Percentiles rank a stretch among this genome's conserved stretches.
phyloP scores from a whole-genome alignment of 2,329 filamentous ascomycete genomes.

The Fonsecaea pedrosoi region DNA sequence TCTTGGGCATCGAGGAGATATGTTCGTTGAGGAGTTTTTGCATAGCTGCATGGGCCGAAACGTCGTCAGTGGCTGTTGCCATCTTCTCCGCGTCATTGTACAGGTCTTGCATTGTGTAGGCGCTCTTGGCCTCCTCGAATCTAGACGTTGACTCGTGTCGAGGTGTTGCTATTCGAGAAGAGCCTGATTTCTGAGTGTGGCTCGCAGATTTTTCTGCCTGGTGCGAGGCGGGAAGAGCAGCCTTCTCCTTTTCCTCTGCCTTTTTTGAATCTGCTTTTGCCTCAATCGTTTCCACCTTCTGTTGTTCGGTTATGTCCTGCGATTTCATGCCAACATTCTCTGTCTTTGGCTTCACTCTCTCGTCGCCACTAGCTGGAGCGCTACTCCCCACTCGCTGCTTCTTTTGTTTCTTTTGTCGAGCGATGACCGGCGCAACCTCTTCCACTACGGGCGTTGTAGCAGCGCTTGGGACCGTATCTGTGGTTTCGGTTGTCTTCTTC shows the following conservation, averaged over 20 bases:
- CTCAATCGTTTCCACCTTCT: not conserved
- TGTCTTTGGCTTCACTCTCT: conserved; percentile 9
- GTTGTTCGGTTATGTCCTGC: conserved; percentile 10
- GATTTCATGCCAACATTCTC: conserved; percentile 6
- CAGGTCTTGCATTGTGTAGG: conserved; percentile 38
- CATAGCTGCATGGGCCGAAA: conserved; percentile 26
- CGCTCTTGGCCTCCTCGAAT: conserved; percentile 16
- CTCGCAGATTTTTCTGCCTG: conserved; percentile 12
- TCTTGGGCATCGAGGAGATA: conserved; percentile 36
- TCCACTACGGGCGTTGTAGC: conserved; percentile 46
- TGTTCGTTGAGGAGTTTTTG: conserved; percentile 35
- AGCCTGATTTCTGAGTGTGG: conserved; percentile 13
- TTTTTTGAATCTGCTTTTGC: conserved; percentile 4
- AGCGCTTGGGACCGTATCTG: conserved; percentile 47
- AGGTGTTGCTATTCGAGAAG: conserved; percentile 22
- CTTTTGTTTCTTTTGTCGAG: conserved; percentile 66
- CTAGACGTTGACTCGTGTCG: conserved; percentile 22
- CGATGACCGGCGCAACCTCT: conserved; percentile 66
- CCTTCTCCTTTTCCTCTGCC: conserved; percentile 18
- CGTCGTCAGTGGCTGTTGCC: conserved; percentile 13
- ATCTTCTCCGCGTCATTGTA: conserved; percentile 34
- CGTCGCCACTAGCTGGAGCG: conserved; percentile 24
- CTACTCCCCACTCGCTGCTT: conserved; percentile 38
- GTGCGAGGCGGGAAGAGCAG: not conserved
- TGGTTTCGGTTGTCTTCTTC: conserved; percentile 51